Conservation (phyloP, 2,329 filamentous ascomycete species). For the Macrophomina pseudophaseolina region DNA sequence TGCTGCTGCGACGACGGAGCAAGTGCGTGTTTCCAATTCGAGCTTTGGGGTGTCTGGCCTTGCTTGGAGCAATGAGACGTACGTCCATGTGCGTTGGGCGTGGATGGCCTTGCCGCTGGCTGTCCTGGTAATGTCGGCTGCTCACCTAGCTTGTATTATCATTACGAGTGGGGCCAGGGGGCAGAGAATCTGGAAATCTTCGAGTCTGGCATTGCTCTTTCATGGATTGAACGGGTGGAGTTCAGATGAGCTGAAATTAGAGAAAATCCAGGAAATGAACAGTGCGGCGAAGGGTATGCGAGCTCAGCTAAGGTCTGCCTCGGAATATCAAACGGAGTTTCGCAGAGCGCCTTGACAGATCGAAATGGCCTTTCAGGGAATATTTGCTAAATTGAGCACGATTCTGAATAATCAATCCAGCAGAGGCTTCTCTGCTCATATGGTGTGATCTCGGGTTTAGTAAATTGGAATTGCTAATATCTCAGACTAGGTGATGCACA, state of each 20-base stretch:
- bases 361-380: too few species aligned
- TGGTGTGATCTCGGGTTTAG: too few species aligned
- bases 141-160: not conserved
- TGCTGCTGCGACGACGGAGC: not conserved
- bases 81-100: not conserved
- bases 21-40: not conserved
- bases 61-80: not conserved
- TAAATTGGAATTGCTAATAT: too few species aligned
- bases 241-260: not conserved
- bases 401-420: too few species aligned
- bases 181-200: not conserved
- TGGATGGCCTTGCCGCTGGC: not conserved
- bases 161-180: not conserved
- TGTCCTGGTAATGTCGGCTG: not conserved
- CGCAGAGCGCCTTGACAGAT: not conserved
- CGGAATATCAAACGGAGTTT: not conserved
- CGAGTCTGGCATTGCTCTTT: not conserved
- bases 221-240: not conserved
- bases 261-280: not conserved
- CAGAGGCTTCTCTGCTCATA: too few species aligned
- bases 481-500: too few species aligned
- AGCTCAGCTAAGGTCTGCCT: not conserved
- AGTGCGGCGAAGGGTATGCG: not conserved
- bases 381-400: too few species aligned
- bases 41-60: not conserved